Base-by-base conservation (phyloP, 1,284 basidiomycete species). In the Cryptococcus wingfieldii region DNA sequence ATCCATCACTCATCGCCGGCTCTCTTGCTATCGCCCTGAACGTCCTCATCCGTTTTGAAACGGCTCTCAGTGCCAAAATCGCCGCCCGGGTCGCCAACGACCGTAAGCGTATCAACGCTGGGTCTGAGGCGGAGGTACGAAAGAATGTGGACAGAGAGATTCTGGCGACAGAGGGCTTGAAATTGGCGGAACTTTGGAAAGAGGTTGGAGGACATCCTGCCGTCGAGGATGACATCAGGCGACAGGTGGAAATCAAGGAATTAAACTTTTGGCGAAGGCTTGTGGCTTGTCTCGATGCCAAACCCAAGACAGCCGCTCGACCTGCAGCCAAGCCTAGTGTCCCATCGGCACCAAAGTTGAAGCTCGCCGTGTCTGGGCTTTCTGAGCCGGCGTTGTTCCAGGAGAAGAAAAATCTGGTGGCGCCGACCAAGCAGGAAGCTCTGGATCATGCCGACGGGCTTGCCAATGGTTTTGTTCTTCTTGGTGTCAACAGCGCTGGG, bases 61-160 rank as follows among this genome's bases (percentile, higher is more conserved):
- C 77, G 7, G 83, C 86, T 0, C 79, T 95, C 19, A 81, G 90
- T 64, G 89, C 64, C 0, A 64, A 66, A 1, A 86, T 56, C 31
- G 83, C 82, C 47, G 73, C 61, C 1, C 79, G 95, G 69, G 81
- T 94, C 38, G 83, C 85, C 31, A 88, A 83, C 61, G 83, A 89
- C 13, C 80, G 90, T 42, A 86, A 81, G 62, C 81, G 94, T 27
- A 79, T 97, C 10, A 72, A 83, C 9, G 87, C 86, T 0, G 80
- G 84, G 9, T 77, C 82, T n/a, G 83, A 83, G 7, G 85, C 87
- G 51, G 80, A 86, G 48, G 75, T 92, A 13, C 83, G 80, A 68
- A 84, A 81, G 67, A 86, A 86, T 16, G 69, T 72, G 23, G 72
- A 74, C 18, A 67, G 58, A 10, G 71, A 77, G 47, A 66, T 77